These are phyloP conservation scores for Penicillium rolfsii DNA, from an alignment of 2,329 filamentous ascomycete genomes.

Conservation along the genomic window DNA sequence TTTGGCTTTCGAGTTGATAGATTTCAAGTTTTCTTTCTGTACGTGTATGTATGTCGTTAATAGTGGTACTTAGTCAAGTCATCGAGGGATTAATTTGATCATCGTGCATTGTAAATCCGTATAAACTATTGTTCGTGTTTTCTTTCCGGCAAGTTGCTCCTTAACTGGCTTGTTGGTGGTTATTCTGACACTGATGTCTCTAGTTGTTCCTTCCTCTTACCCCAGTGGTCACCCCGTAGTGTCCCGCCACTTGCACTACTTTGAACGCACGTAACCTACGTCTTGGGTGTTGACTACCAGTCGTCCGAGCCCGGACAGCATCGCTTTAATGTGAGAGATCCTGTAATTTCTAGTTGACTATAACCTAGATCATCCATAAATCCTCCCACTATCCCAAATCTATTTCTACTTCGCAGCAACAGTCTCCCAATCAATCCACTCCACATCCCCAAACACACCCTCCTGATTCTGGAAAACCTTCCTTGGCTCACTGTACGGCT, in stretches of 20 bases:
- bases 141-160: too few relatives aligned
- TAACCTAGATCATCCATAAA: background rate
- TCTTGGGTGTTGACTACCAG: too few relatives aligned
- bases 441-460: slow-evolving; percentile 50
- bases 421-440: slow-evolving; percentile 52
- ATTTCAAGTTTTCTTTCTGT: slow-evolving; percentile 41
- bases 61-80: slow-evolving; percentile 44
- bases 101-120: slow-evolving; percentile 9
- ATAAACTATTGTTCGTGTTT: too few relatives aligned
- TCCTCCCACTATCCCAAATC: background rate
- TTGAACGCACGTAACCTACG: too few relatives aligned
- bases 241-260: too few relatives aligned
- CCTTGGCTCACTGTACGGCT: slow-evolving; percentile 42
- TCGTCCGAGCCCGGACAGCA: background rate
- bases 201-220: background rate
- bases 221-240: background rate
- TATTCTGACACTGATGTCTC: background rate
- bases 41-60: slow-evolving; percentile 49
- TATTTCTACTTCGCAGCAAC: slow-evolving; percentile 3
- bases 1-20: slow-evolving; percentile 37
- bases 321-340: background rate
- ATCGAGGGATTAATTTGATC: slow-evolving; percentile 39
- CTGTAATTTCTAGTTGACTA: background rate
- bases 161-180: background rate
- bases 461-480: slow-evolving; percentile 55